Evolutionary conservation across 257 asterid genomes (phyloP), one percentile per base, ranked within the genome.

Genomic region (Jacaranda copaia): DNA sequence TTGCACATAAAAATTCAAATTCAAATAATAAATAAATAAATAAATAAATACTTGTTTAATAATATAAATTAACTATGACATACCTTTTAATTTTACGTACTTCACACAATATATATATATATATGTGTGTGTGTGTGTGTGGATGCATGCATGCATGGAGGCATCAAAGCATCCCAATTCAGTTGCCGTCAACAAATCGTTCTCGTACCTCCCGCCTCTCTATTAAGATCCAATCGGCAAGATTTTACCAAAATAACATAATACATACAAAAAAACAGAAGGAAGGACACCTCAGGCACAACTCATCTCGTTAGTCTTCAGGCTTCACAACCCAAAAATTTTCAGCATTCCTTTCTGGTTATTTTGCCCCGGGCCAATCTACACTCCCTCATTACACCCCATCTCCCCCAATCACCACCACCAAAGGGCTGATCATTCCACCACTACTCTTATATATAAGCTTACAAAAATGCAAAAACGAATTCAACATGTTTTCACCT

Each of bases 401-500:
- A 55, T 40, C 63, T 8, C 45, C 39, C 70, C 8, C 58, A 42
- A 42, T 14, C 57, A 38, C 36, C 9, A 3, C 8, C 35, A 10
- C 13, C 43, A 8, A 14, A 35, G 55, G n/a, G 1, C 60, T 60
- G n/a, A n/a, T n/a, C 60, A 4, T 5, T 40, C 63, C 5, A 12
- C 38, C 43, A 9, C 64, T 9, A 12, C 25, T 5, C 59, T 36
- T 4, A 16, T 5, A 2, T 55, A 40, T 3, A 7, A 56, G n/a
- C 36, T 43, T 18, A 9, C 57, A 42, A 82, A 14, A 49, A 87
- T 84, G 90, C 83, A 84, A 20, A 88, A 77, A 58, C 40, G 86
- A 81, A 63, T 92, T 7, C 71, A 78, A 32, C 84, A 77, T 80
- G 87, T 62, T 6, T 79, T 92, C 25, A 80, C 85, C 71, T 82